These are phyloP conservation scores for Vaccinium vitisidaea DNA, from an alignment of 148 eudicot genomes.

Conservation along the genomic window DNA sequence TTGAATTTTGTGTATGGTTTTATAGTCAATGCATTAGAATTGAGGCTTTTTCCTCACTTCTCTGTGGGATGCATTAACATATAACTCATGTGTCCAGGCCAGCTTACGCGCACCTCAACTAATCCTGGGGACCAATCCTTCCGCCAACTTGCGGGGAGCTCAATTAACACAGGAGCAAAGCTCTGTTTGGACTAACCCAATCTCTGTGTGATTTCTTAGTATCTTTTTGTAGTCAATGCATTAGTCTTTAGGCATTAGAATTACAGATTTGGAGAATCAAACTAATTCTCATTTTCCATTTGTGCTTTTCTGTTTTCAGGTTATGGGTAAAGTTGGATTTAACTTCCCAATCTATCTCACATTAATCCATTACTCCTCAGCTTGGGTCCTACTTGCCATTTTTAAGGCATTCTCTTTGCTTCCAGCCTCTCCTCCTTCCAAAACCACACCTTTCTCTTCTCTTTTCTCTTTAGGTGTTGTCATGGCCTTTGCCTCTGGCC, in stretches of 20 bases:
- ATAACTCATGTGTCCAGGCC: too few relatives aligned
- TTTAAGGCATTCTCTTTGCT: slow-evolving; percentile 74
- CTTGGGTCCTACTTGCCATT: slow-evolving; percentile 73
- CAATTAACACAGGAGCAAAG: too few relatives aligned
- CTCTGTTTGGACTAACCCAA: too few relatives aligned
- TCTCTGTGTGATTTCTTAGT: not conserved
- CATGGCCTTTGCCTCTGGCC: slow-evolving; percentile 93
- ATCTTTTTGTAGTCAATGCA: not conserved
- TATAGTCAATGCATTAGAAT: not conserved
- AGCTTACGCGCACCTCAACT: too few relatives aligned
- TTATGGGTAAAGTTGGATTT: slow-evolving; percentile 85
- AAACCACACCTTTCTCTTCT: slow-evolving; percentile 71
- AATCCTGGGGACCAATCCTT: too few relatives aligned
- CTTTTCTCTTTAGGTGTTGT: slow-evolving; percentile 77
- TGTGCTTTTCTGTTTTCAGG: slow-evolving; percentile 38
- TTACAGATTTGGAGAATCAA: not conserved
- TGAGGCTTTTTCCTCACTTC: not conserved
- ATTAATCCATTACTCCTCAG: slow-evolving; percentile 64
- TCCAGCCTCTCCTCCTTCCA: slow-evolving; percentile 77
- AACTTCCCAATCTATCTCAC: slow-evolving; percentile 83
- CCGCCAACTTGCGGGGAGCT: too few relatives aligned
- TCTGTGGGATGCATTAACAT: not conserved
- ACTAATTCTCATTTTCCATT: not conserved
- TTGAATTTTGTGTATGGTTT: not conserved
- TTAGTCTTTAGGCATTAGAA: too few relatives aligned